A percentile compares a stretch with the other conserved stretches of the same genome.
These are phyloP conservation scores for Drechmeria coniospora DNA, from an alignment of 2,329 filamentous ascomycete species.

Conservation along the genomic window DNA sequence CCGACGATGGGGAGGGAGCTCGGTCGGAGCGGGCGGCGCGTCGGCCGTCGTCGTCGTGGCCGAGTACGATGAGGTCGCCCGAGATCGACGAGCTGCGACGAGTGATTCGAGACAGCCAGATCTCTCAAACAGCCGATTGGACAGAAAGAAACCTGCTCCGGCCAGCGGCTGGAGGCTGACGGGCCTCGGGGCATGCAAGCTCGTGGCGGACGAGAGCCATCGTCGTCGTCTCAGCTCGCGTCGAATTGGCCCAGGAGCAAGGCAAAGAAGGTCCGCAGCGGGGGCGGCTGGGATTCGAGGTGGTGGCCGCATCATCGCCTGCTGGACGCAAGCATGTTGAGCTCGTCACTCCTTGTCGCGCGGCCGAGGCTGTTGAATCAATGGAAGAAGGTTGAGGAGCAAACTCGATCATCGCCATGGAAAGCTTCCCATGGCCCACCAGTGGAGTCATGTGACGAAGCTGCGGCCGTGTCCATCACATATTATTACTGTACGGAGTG, in stretches of 20 bases:
- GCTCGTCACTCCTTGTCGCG: background rate
- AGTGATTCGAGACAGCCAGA: slow-evolving; percentile 21
- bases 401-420: background rate
- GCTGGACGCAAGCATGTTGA: slow-evolving; percentile 14
- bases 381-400: background rate
- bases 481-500: too few species aligned
- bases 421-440: too few species aligned
- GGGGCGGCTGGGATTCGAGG: slow-evolving; percentile 15
- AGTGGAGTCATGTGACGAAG: too few species aligned
- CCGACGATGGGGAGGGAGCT: slow-evolving; percentile 19
- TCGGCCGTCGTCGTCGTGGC: slow-evolving; percentile 8
- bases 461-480: too few species aligned
- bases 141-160: slow-evolving; percentile 16
- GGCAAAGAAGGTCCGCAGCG: slow-evolving; percentile 11
- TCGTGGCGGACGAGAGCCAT: slow-evolving; percentile 16
- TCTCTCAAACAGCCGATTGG: slow-evolving; percentile 20
- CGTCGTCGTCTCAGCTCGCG: slow-evolving; percentile 8
- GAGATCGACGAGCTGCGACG: slow-evolving; percentile 12
- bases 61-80: slow-evolving; percentile 12
- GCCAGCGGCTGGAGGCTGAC: slow-evolving; percentile 7
- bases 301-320: slow-evolving; percentile 17
- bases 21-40: slow-evolving; percentile 8
- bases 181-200: slow-evolving; percentile 11
- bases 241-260: slow-evolving; percentile 9
- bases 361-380: background rate